Base-by-base conservation (phyloP, 2,329 filamentous ascomycete species). In the Thielaviopsis musarum region DNA sequence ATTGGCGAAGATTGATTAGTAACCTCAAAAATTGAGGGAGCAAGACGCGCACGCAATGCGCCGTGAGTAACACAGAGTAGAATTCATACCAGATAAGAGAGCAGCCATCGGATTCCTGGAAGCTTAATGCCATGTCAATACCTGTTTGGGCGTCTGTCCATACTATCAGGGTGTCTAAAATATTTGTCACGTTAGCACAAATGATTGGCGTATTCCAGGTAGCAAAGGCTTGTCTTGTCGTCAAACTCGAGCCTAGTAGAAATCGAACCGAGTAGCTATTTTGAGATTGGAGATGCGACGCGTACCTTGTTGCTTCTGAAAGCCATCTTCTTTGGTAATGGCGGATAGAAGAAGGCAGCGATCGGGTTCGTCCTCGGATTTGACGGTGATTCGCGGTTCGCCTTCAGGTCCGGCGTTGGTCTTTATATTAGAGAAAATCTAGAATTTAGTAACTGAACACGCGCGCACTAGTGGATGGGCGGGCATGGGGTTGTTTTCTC, bases 91-190 rank as follows among this genome's bases (percentile, higher is more conserved):
- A 98, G 70, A 98, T 95, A 63, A 84, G 78, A 21, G 87, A 82
- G 72, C 93, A 98, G 53, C 91, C 93, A 65, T 97, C 93, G 2
- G 91, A 86, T 74, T 98, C 93, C 71, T 98, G 93, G 68, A 98
- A 98, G 70, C 91, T 96, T 64, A 98, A 79, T 52, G 93, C 93
- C 93, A 98, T 97, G 69, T 98, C 93, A 59, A 91, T 83, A 61
- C 87, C 87, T 73, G 84, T 93, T 62, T 70, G 72, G 3, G 83
- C 81, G 69, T 97, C 93, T 48, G 91, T 96, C 93, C 93, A 98
- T 62, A 98, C 91, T 63, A 98, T 97, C 62, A 98, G 81, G 3
- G 93, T 98, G 71, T 97, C 91, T 94, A 71, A 51, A 66, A 66
- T 65, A 64, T 62, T 55, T 30, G 19, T 38, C 30, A 21, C 26